Evolutionary conservation across 306 rosid species (phyloP), one percentile per base, ranked within the genome.

Genomic region (Morella rubra): DNA sequence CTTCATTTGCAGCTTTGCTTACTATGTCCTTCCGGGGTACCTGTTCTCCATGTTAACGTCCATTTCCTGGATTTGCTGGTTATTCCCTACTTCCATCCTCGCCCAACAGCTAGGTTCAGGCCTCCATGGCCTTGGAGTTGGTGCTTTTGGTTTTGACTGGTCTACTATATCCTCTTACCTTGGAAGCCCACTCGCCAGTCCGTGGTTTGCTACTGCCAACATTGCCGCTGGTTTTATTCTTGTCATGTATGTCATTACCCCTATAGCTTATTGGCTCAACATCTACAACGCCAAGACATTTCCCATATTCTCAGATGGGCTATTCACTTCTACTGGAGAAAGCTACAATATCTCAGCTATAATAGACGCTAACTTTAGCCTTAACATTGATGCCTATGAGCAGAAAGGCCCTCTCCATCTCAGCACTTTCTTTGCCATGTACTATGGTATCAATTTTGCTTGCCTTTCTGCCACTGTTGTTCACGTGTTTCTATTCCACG

Each of bases 191-290:
- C 75, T 93, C 37, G 97, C 97, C 7, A 93, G 96, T 81, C 97
- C 97, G 11, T 93, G 97, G 97, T 93, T 93, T 74, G 97, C 97
- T 8, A 93, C 94, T 1, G 97, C 89, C 24, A 93, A 93, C 44
- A 47, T 93, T 58, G 93, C 97, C 60, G 91, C 76, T 76, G 96
- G 96, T 73, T 93, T 87, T 86, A 75, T 50, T 68, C 58, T 87
- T 56, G 68, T 93, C 65, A 71, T 85, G 81, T 93, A 93, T 73
- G 79, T 86, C 80, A 52, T 90, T 10, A 84, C 76, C 7, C 97
- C 97, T 1, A 13, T 80, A 51, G 83, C 93, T 72, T 90, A 93
- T 82, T 85, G 90, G 90, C 32, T 89, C 6, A 80, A 93, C 73
- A 52, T 93, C 55, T 90, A 83, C 74, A 58, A 89, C 0, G 96